Evolutionary conservation across 148 eudicot species (phyloP), one percentile per base, ranked within the genome.

Genomic region (Arctostaphylos glauca): DNA sequence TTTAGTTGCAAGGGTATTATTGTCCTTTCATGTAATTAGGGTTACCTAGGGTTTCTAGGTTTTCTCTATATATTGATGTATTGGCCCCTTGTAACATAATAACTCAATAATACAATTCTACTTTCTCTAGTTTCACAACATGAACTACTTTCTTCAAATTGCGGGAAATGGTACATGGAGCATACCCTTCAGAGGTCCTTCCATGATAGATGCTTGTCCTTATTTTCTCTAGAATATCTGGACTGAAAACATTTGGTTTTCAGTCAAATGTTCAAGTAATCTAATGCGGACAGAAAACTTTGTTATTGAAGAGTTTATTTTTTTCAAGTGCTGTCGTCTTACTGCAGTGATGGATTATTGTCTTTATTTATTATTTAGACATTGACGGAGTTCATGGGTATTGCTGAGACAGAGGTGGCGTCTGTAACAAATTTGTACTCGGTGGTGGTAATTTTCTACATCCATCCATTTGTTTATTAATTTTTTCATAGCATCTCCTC

Each of bases 391-490:
- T 96, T 94, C 67, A 85, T 93, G 79, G 91, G 85, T 77, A 79
- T 77, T 84, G 96, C 95, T 75, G 98, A 93, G 87, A 80, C 90
- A n/a, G 95, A 96, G 81, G 98, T 96, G 86, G 81, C 86, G 50
- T 88, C 97, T 77, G 89, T 96, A 44, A 89, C 91, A 83, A 83
- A 81, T 83, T 84, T 94, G 76, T 96, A 94, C 84, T 88, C 98
- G 12, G 86, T 92, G 66, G 97, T 87, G 95, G 98, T 93, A 93
- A 81, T 81, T 81, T 23, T 77, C 43, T n/a, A 59, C 10, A 48
- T 68, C 70, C 78, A 81, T 68, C 77, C 58, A 71, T 70, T 64
- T 81, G 48, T 64, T 14, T 18, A 47, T 8, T 60, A n/a, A 47
- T n/a, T 5, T 7, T 10, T 79, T 13, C 50, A 2, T 38, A 67